Evolutionary conservation across 495 filamentous ascomycete species (phyloP).

Genomic region (Entonaema liquescens): DNA sequence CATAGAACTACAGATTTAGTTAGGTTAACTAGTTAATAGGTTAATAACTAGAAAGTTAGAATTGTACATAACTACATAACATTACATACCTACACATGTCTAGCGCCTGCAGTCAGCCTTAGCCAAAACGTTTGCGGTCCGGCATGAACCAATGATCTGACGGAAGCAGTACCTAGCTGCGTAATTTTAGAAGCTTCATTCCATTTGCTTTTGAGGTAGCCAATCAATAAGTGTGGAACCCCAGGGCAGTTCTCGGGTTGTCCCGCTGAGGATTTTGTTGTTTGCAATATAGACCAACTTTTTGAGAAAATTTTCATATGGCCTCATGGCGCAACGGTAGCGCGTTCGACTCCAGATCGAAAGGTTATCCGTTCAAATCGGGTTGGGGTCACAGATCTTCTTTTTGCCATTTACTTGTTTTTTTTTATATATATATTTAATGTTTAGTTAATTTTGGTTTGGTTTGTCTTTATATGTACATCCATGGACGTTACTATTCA

Average conservation of each 20-base stretch:
- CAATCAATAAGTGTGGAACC: not conserved
- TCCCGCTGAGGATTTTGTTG: not conserved
- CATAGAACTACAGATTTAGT: too few species aligned
- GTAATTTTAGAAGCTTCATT: not conserved
- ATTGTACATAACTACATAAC: not conserved
- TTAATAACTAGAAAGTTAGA: not conserved
- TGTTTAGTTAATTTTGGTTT: not conserved
- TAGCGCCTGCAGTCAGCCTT: slow-evolving; percentile 5
- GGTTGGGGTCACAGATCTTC: slow-evolving; percentile 2
- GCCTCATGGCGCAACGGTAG: slow-evolving; percentile 17
- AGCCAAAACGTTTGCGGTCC: slow-evolving; percentile 26
- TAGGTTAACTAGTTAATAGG: too few species aligned
- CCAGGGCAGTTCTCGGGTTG: not conserved
- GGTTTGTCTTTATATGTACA: too few species aligned
- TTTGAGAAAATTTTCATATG: not conserved
- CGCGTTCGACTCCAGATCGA: slow-evolving; percentile 17
- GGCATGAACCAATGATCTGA: slow-evolving; percentile 4
- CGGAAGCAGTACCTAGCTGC: not conserved
- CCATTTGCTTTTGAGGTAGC: not conserved
- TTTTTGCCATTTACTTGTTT: not conserved
- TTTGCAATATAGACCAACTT: not conserved
- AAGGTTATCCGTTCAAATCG: slow-evolving; percentile 18
- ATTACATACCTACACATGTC: not conserved
- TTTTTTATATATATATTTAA: not conserved
- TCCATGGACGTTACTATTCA: too few species aligned